Base-by-base conservation (phyloP, 768 basidiomycete genomes). In the Ramaria sp. region DNA sequence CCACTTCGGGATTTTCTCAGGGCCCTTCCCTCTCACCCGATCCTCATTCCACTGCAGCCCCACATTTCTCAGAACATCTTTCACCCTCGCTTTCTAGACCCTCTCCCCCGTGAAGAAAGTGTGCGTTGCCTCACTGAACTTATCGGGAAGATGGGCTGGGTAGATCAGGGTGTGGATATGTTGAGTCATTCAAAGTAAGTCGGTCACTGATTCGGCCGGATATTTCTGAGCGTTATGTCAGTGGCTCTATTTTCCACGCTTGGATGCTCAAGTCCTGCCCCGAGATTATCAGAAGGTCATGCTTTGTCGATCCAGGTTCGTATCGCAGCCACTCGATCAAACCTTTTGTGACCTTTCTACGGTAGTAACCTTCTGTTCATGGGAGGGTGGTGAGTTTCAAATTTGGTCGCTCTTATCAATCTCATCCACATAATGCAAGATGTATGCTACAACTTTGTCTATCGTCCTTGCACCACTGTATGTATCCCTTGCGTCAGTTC, bases 381-480 rank as follows among this genome's bases (percentile, higher is more conserved):
- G 92, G 92, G 93, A 96, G 78, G 92, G 91, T 59, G 86, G 88
- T 86, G 63, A 59, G 79, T 75, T 27, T 22, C 34, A 15, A 3
- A 37, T 19, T n/a, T 19, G 37, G 42, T 15, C 12, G 10, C 33
- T 12, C n/a, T 57, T 20, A 37, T 10, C 9, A 10, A 37, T 37
- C 17, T 27, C 47, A 33, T 52, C 22, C 43, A 17, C 52, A 12
- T 49, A 34, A 43, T 46, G 20, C 63, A 37, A 87, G 91, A 92
- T 69, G 82, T 94, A 27, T 94, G 92, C 67, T 88, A 87, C 71
- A 92, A 91, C 66, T 95, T 95, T 70, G 73, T 93, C 53, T 95
- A 94, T 67, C 76, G 81, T 7, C 75, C 73, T 30, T 83, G 84
- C 51, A 73, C 69, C 48, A 85, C 80, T 31, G 88, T 85, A 70